Evolutionary conservation across 1,284 basidiomycete genomes (phyloP), one percentile per base, ranked within the genome.

Genomic region (Malassezia restricta): DNA sequence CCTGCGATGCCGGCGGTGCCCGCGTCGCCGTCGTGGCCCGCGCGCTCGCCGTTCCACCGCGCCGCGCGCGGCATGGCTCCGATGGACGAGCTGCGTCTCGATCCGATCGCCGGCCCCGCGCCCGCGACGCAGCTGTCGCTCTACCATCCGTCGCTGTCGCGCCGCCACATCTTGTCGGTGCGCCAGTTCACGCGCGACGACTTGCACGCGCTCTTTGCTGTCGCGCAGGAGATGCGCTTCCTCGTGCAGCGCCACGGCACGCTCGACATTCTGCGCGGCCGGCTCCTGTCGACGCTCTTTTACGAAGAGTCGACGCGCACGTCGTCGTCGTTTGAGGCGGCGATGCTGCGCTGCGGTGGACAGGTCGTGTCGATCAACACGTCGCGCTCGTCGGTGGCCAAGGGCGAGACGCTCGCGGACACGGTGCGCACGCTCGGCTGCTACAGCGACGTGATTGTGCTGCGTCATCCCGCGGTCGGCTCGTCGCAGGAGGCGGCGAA

Each of bases 281-380:
- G 84, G 58, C 84, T 99, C 0, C 80, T 99, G 5, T 90, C 86
- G 71, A 92, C 85, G n/a, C 75, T 95, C 37, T 99, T 99, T 79
- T 99, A 92, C 75, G 94, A 99, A 74, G 88, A 94, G 2, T 95
- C 90, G 8, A 99, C 94, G 1, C 81, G 94, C 48, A 99, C 94
- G 1, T 68, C 65, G 35, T 62, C 61, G 12, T 96, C 92, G n/a
- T 99, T 99, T 71, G 92, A 99, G 74, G 86, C 92, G 7, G 94
- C 94, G 11, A 98, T 98, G 94, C 90, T 92, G 74, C 83, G 94
- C 47, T 88, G 89, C 64, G 94, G 94, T 45, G 94, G 94, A 37
- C 83, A 92, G 68, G 92, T 98, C 39, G 84, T 96, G 28, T 81
- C 85, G 57, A 80, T 98, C 43, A 81, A 81, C 45, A 82, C 82